A percentile compares a stretch with the other conserved stretches of the same genome.
These are phyloP conservation scores for Millerozyma miso DNA, from an alignment of 805 yeast genomes.

Conservation along the genomic window DNA sequence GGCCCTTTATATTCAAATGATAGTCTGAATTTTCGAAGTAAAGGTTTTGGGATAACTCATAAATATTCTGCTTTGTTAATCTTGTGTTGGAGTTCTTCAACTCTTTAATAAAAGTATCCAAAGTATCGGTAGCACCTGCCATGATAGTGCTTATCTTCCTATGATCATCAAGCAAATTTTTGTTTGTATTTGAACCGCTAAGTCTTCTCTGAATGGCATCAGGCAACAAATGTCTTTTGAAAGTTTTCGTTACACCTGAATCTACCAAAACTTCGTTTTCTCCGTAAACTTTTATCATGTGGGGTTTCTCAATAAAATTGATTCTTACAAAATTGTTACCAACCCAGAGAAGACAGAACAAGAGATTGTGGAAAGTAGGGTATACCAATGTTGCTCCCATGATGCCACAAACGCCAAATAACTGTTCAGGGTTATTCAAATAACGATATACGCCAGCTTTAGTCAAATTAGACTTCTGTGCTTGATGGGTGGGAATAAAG, in stretches of 20 bases:
- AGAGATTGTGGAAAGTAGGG: slow-evolving; percentile 49
- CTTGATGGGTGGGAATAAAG: slow-evolving; percentile 51
- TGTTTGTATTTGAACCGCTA: slow-evolving; percentile 12
- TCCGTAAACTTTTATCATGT: slow-evolving; percentile 74
- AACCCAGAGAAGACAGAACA: slow-evolving; percentile 56
- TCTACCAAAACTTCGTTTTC: slow-evolving; percentile 54
- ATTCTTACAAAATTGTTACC: slow-evolving; percentile 61
- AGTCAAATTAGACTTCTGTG: slow-evolving; percentile 49
- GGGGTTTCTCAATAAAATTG: slow-evolving; percentile 71
- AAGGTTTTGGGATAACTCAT: slow-evolving; percentile 37
- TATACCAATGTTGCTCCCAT: slow-evolving; percentile 69
- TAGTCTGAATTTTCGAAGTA: slow-evolving; percentile 36
- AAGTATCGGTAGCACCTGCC: slow-evolving; percentile 35
- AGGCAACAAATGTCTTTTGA: slow-evolving; percentile 40
- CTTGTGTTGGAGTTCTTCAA: slow-evolving; percentile 31
- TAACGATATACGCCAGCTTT: slow-evolving; percentile 80
- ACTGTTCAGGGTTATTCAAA: slow-evolving; percentile 77
- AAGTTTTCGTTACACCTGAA: slow-evolving; percentile 43
- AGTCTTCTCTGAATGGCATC: slow-evolving; percentile 32
- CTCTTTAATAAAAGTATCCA: slow-evolving; percentile 44
- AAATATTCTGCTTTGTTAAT: slow-evolving; percentile 29
- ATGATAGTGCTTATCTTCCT: slow-evolving; percentile 37
- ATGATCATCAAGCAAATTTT: slow-evolving; percentile 17
- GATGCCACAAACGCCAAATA: slow-evolving; percentile 72
- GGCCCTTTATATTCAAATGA: slow-evolving; percentile 20